phyloP scores from a whole-genome alignment of 768 basidiomycete species.

The Porpolomopsis calyptriformis region DNA sequence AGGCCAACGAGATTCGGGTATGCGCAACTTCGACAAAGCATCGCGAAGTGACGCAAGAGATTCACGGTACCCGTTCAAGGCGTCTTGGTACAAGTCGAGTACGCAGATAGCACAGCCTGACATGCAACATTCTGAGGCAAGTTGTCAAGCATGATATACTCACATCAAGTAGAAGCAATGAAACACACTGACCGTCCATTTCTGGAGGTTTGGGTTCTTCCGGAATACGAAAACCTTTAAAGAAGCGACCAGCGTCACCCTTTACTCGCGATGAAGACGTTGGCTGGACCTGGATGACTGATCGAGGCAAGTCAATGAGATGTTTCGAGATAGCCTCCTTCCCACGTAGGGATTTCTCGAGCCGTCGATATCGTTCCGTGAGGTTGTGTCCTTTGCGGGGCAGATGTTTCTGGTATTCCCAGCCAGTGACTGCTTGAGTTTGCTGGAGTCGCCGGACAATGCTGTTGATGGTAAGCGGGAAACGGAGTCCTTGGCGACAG shows the following conservation, averaged over 20 bases:
- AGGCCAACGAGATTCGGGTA: conserved; percentile 64
- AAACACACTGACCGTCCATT: conserved; percentile 47
- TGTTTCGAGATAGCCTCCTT: conserved; percentile 29
- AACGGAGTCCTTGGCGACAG: not conserved
- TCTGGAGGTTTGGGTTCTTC: conserved; percentile 50
- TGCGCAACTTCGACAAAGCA: conserved; percentile 34
- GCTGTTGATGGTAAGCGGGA: not conserved
- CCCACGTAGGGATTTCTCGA: conserved; percentile 43
- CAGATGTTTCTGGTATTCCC: conserved; percentile 15
- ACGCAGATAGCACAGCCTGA: conserved; percentile 89
- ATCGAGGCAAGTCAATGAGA: conserved; percentile 16
- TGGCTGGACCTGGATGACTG: conserved; percentile 3
- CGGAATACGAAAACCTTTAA: conserved; percentile 50
- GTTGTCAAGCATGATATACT: not conserved
- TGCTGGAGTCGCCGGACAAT: not conserved
- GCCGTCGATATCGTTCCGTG: conserved; percentile 40
- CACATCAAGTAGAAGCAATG: not conserved
- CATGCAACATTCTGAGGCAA: conserved; percentile 77
- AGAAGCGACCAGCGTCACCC: conserved; percentile 18
- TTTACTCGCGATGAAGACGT: conserved; percentile 4
- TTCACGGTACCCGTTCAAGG: conserved; percentile 49
- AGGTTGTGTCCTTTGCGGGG: conserved; percentile 49
- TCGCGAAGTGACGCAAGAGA: conserved; percentile 40
- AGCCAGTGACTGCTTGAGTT: not conserved
- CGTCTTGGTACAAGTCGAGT: conserved; percentile 78